Conservation (phyloP, 2,329 filamentous ascomycete species). For the Xenoacremonium recifei region DNA sequence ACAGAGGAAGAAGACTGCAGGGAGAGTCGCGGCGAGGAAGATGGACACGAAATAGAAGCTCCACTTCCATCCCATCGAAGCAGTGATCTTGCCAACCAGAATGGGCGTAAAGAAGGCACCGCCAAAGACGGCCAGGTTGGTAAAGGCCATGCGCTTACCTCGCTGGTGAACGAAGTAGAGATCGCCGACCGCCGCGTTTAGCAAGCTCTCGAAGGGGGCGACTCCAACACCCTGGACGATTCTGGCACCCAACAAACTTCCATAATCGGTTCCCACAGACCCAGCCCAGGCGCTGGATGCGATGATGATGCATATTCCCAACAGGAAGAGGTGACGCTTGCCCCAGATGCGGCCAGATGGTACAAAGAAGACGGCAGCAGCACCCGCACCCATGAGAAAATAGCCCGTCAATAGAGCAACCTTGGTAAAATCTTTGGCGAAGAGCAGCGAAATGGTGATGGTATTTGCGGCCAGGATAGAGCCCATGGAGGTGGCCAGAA, state of each 20-base stretch:
- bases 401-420: conserved; percentile 84
- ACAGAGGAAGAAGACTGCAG: conserved; percentile 72
- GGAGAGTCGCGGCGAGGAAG: conserved; percentile 69
- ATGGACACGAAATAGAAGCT: conserved; percentile 87
- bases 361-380: conserved; percentile 81
- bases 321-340: conserved; percentile 82
- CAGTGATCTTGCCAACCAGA: conserved; percentile 83
- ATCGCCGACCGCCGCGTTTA: conserved; percentile 87
- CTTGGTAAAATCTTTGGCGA: conserved; percentile 65
- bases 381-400: conserved; percentile 78
- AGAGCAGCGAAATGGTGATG: conserved; percentile 69
- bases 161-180: conserved; percentile 85
- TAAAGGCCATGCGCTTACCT: conserved; percentile 83
- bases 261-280: conserved; percentile 64
- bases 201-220: conserved; percentile 85
- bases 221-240: conserved; percentile 84
- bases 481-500: conserved; percentile 81
- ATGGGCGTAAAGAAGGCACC: conserved; percentile 72
- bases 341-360: conserved; percentile 88
- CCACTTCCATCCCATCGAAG: conserved; percentile 77
- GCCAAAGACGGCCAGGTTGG: conserved; percentile 57
- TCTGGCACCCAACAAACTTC: conserved; percentile 71
- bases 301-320: conserved; percentile 74
- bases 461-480: conserved; percentile 89
- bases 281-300: conserved; percentile 77